Conservation (phyloP, 2,329 filamentous ascomycete genomes). For the Gremmenia infestans region DNA sequence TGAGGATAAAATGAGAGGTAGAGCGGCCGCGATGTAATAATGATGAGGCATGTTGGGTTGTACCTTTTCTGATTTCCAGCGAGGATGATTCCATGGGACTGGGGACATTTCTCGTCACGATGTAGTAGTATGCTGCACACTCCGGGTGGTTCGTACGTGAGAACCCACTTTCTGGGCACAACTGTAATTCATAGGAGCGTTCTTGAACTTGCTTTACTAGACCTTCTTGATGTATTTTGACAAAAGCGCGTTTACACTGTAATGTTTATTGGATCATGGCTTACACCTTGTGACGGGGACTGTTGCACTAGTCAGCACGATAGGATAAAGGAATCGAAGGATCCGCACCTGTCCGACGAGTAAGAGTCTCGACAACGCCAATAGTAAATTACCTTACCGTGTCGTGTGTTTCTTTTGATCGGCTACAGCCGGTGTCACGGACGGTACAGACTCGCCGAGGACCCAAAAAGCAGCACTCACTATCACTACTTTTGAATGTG, state of each 20-base stretch:
- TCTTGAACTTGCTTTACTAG: conserved; percentile 23
- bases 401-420: neutral
- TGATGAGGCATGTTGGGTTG: conserved; percentile 26
- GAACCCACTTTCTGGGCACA: conserved; percentile 12
- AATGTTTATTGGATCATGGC: neutral
- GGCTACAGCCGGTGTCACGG: neutral
- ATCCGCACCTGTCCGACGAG: too few species aligned
- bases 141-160: conserved; percentile 17
- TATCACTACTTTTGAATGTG: too few species aligned
- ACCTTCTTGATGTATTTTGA: conserved; percentile 19
- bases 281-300: neutral
- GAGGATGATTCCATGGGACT: conserved; percentile 15
- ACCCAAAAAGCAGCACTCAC: neutral
- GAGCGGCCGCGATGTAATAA: conserved; percentile 25
- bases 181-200: conserved; percentile 30
- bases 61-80: conserved; percentile 25
- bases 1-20: conserved; percentile 30
- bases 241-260: conserved; percentile 2
- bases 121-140: conserved; percentile 29
- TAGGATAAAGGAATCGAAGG: neutral
- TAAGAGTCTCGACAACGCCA: too few species aligned
- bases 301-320: neutral
- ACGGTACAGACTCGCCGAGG: neutral
- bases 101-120: conserved; percentile 22
- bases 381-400: too few species aligned